A percentile compares a stretch with the other conserved stretches of the same genome.
These are phyloP conservation scores for Pichia sp. DNA, from an alignment of 1,139 yeast species.

Conservation along the genomic window DNA sequence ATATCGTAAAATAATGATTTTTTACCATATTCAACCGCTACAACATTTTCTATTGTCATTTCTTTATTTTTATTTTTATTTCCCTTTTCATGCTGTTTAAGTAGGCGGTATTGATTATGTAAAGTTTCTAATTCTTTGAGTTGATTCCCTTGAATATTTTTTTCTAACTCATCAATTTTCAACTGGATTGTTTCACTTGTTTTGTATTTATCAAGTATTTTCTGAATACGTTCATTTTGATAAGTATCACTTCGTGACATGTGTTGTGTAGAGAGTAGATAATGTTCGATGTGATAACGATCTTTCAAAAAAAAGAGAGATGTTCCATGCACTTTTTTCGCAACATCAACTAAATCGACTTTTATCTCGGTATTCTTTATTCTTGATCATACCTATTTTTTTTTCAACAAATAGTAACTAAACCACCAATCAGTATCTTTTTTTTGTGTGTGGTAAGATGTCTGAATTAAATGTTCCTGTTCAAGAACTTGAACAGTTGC, in stretches of 20 bases:
- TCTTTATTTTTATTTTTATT: not conserved
- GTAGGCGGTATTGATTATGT: not conserved
- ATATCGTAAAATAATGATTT: constrained; percentile 37
- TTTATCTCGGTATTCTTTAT: not conserved
- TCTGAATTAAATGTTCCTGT: constrained; percentile 6
- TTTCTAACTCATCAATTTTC: not conserved
- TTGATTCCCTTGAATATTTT: not conserved
- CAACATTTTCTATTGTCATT: not conserved
- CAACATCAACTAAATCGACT: not conserved
- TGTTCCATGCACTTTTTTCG: not conserved
- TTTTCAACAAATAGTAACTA: too few relatives aligned
- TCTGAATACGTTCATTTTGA: not conserved
- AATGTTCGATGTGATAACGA: too few relatives aligned
- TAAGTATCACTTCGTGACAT: not conserved
- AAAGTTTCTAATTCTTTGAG: constrained; percentile 1
- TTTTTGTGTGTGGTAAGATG: not conserved
- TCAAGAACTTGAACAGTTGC: constrained; percentile 41
- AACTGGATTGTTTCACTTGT: not conserved
- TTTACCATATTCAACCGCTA: constrained; percentile 1
- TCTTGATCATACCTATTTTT: not conserved
- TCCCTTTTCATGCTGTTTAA: constrained; percentile 1
- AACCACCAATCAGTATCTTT: not conserved
- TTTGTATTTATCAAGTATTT: not conserved
- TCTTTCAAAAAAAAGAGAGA: not conserved
- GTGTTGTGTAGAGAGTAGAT: not conserved